A percentile compares a stretch with the other conserved stretches of the same genome.
phyloP scores from a whole-genome alignment of 2,329 filamentous ascomycete genomes.

The Xylariaceae sp. region DNA sequence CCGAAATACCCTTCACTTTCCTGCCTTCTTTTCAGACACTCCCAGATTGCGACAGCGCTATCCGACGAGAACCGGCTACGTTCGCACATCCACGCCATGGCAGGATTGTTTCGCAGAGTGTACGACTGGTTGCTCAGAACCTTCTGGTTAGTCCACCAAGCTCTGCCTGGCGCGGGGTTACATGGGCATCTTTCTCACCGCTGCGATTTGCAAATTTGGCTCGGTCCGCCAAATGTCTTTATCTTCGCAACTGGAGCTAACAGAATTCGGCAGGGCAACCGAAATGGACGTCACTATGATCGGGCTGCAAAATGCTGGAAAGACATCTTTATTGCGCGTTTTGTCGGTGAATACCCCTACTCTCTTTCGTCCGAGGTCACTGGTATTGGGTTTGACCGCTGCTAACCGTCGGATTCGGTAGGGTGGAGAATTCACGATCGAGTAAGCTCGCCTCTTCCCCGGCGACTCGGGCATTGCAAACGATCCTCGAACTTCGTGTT shows the following conservation, averaged over 20 bases:
- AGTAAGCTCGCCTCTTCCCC: conserved; percentile 61
- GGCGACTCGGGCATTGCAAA: conserved; percentile 1
- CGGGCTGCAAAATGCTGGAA: conserved; percentile 94
- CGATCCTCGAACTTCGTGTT: conserved; percentile 14
- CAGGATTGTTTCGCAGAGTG: conserved; percentile 85
- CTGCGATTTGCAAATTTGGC: conserved; percentile 12
- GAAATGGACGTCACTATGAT: conserved; percentile 99
- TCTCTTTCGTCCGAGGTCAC: conserved; percentile 5
- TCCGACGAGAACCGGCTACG: conserved; percentile 3
- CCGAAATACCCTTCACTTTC: conserved; percentile 23
- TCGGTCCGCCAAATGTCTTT: conserved; percentile 16
- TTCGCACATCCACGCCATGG: conserved; percentile 55
- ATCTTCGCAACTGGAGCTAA: conserved; percentile 2
- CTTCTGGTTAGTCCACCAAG: conserved; percentile 71
- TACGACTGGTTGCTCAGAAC: conserved; percentile 98
- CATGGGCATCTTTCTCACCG: no score
- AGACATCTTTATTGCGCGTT: conserved; percentile 90
- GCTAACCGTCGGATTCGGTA: conserved; percentile 36
- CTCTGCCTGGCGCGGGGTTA: conserved; percentile 4
- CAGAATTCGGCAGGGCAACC: conserved; percentile 65
- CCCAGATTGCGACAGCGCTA: conserved; percentile 6
- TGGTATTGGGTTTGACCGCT: conserved; percentile 5
- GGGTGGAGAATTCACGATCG: conserved; percentile 97
- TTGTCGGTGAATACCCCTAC: conserved; percentile 69
- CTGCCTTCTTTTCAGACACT: conserved; percentile 5